A percentile compares a stretch with the other conserved stretches of the same genome.
Conservation (phyloP, 495 filamentous ascomycete species). For the Penicillium waksmanii region DNA sequence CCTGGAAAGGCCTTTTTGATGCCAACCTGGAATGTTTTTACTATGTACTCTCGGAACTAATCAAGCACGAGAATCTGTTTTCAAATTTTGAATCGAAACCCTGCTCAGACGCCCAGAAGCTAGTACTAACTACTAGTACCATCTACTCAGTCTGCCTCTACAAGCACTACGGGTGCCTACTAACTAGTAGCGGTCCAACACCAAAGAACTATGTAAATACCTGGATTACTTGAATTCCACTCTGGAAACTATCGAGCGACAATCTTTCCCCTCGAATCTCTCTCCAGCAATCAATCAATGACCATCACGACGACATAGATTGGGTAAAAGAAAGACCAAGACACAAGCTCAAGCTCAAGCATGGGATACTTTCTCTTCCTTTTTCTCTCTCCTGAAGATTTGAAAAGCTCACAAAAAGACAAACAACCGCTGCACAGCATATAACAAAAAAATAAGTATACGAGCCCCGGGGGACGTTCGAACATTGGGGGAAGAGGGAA, state of each 20-base stretch:
- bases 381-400: slow-evolving; percentile 16
- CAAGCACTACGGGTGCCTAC: too few relatives aligned
- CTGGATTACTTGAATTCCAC: slow-evolving; percentile 30
- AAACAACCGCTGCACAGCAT: slow-evolving; percentile 31
- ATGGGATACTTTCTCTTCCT: slow-evolving; percentile 12
- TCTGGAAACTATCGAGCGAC: slow-evolving; percentile 25
- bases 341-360: slow-evolving; percentile 14
- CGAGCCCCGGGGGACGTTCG: slow-evolving; percentile 20
- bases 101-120: too few relatives aligned
- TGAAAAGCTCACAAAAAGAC: slow-evolving; percentile 24
- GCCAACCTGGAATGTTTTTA: too few relatives aligned
- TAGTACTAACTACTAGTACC: too few relatives aligned
- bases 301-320: too few relatives aligned
- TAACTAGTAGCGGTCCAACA: not conserved
- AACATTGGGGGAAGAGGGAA: slow-evolving; percentile 16
- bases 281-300: not conserved
- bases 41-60: too few relatives aligned
- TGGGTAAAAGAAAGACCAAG: slow-evolving; percentile 5
- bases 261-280: slow-evolving; percentile 21
- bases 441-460: slow-evolving; percentile 34
- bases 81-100: too few relatives aligned
- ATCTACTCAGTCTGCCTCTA: too few relatives aligned
- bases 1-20: too few relatives aligned
- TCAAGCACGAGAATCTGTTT: too few relatives aligned
- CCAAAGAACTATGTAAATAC: slow-evolving; percentile 20